phyloP scores from a whole-genome alignment of 164 flowering plant genomes.

The Nymphaea colorata region DNA sequence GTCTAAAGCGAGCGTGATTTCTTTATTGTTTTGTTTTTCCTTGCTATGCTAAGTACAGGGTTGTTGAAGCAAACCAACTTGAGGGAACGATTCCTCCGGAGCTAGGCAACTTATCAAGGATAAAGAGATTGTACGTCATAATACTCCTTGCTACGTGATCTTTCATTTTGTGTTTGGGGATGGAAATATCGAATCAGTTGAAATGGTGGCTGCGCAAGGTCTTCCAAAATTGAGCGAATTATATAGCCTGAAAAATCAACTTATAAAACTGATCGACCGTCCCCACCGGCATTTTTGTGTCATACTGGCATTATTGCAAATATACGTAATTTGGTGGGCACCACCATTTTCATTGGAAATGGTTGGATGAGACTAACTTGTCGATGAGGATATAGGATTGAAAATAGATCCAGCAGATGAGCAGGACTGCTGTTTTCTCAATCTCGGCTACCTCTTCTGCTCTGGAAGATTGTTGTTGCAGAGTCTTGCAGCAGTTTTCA shows the following conservation, averaged over 20 bases:
- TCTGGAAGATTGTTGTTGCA: not conserved
- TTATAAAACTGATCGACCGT: not conserved
- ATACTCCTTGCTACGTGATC: not conserved
- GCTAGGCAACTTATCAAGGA: constrained; percentile 21
- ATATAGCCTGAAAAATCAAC: too few species aligned
- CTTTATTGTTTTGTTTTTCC: too few species aligned
- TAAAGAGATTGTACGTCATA: constrained; percentile 16
- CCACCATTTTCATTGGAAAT: not conserved
- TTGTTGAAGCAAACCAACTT: constrained; percentile 21
- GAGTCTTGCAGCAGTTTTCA: not conserved
- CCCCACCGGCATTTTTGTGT: too few species aligned
- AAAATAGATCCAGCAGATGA: too few species aligned
- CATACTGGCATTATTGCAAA: too few species aligned
- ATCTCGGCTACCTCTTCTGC: not conserved
- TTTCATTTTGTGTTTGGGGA: not conserved
- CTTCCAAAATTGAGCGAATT: too few species aligned
- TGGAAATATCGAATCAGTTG: not conserved
- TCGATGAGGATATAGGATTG: too few species aligned
- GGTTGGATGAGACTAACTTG: not conserved
- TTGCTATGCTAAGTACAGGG: constrained; percentile 9
- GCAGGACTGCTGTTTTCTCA: too few species aligned
- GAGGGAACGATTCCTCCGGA: constrained; percentile 24
- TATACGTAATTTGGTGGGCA: not conserved
- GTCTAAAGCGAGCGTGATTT: too few species aligned
- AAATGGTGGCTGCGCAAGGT: too few species aligned